Percentiles rank a stretch among this genome's conserved stretches.
These are phyloP conservation scores for Coemansia aciculifera DNA, from an alignment of 192 early-diverging fungal species.

Conservation along the genomic window DNA sequence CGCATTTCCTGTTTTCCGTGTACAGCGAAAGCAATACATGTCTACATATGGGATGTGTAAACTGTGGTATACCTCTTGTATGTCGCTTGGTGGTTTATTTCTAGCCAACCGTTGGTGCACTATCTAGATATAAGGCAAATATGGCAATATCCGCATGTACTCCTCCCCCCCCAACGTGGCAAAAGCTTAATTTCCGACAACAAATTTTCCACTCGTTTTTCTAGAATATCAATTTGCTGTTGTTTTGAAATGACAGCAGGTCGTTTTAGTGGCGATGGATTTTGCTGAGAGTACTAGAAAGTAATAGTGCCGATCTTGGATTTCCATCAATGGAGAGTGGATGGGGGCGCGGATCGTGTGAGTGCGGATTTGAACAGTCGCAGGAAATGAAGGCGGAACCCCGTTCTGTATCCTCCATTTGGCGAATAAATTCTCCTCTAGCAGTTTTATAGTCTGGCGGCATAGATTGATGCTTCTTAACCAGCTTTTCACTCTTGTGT, in stretches of 20 bases:
- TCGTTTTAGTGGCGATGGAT: not conserved
- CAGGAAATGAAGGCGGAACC: conserved; percentile 1
- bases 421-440: not conserved
- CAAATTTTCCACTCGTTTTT: not conserved
- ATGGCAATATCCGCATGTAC: not conserved
- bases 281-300: not conserved
- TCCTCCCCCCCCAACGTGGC: not conserved
- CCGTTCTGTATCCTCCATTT: not conserved
- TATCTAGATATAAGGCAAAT: not conserved
- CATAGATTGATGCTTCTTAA: not conserved
- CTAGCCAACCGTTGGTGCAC: not conserved
- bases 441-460: not conserved
- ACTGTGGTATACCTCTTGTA: not conserved
- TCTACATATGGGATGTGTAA: not conserved
- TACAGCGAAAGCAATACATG: not conserved
- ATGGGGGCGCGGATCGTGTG: not conserved
- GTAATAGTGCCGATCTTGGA: not conserved
- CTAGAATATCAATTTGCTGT: conserved; percentile 3
- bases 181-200: not conserved
- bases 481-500: not conserved
- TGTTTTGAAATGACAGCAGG: not conserved
- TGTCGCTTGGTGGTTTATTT: not conserved
- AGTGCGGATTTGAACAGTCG: not conserved
- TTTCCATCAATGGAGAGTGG: not conserved
- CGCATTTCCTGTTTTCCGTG: not conserved